phyloP scores from a whole-genome alignment of 345 rosid genomes.

The Turnera subulata region DNA sequence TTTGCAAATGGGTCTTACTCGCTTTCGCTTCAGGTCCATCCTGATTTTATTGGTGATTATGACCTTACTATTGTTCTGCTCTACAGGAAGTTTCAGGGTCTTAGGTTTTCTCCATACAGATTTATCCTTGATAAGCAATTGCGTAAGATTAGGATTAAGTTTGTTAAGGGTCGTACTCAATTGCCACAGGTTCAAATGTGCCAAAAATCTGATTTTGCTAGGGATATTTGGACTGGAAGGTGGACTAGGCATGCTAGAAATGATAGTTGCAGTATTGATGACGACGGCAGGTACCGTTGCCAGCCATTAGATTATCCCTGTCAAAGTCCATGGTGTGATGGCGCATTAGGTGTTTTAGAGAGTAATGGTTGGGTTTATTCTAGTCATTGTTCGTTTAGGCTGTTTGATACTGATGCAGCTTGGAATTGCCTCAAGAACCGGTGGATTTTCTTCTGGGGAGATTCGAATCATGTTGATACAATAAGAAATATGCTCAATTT shows the following conservation, averaged over 20 bases:
- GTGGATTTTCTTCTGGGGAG: conserved; percentile 99
- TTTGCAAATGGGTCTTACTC: conserved; percentile 78
- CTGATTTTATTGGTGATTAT: conserved; percentile 70
- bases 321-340: conserved; percentile 76
- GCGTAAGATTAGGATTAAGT: conserved; percentile 41
- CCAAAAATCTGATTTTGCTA: conserved; percentile 50
- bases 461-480: conserved; percentile 89
- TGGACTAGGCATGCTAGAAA: conserved; percentile 88
- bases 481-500: conserved; percentile 83
- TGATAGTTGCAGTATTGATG: conserved; percentile 53
- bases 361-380: conserved; percentile 99
- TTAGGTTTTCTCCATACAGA: conserved; percentile 58
- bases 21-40: conserved; percentile 77
- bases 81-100: conserved; percentile 70
- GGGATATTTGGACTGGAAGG: conserved; percentile 75
- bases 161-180: conserved; percentile 27
- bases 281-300: conserved; percentile 79
- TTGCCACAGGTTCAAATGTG: conserved; percentile 55
- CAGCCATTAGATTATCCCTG: conserved; percentile 58
- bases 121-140: conserved; percentile 55
- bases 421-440: conserved; percentile 74
- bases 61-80: conserved; percentile 71
- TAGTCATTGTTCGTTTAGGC: conserved; percentile 66
- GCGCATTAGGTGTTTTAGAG: conserved; percentile 67
- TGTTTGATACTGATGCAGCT: conserved; percentile 51